Conservation (phyloP, 495 filamentous ascomycete species). For the Cetradonia linearis region DNA sequence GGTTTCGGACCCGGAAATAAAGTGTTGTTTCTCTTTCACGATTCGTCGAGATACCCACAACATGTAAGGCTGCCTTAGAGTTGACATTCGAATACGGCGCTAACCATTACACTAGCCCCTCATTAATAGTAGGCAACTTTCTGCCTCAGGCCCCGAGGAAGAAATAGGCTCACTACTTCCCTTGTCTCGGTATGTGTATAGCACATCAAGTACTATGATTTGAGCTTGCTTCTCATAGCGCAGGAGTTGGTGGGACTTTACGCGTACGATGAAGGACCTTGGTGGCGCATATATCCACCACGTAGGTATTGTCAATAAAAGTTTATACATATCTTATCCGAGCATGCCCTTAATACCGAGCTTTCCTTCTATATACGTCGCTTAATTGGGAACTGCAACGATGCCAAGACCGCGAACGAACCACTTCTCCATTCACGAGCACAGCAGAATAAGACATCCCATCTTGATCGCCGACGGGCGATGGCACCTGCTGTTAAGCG, state of each 20-base stretch:
- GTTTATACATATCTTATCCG: background rate
- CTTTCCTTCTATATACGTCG: background rate
- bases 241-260: constrained; percentile 1
- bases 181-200: background rate
- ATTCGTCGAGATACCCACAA: constrained; percentile 90
- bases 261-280: background rate
- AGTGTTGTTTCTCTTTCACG: constrained; percentile 96
- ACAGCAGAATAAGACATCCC: background rate
- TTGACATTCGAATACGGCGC: constrained; percentile 13
- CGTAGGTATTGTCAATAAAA: background rate
- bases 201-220: background rate
- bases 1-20: constrained; percentile 61
- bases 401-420: background rate
- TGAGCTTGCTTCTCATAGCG: constrained; percentile 1
- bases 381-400: background rate
- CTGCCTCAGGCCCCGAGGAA: constrained; percentile 50
- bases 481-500: constrained; percentile 16
- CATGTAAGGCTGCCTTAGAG: constrained; percentile 55
- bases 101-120: constrained; percentile 49
- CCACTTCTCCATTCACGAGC: background rate
- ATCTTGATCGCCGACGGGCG: background rate
- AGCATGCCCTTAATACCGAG: background rate
- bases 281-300: background rate
- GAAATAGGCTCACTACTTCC: constrained; percentile 10
- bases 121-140: constrained; percentile 94